Evolutionary conservation across 2,329 filamentous ascomycete genomes (phyloP).

Genomic region (Colletotrichum noveboracense): DNA sequence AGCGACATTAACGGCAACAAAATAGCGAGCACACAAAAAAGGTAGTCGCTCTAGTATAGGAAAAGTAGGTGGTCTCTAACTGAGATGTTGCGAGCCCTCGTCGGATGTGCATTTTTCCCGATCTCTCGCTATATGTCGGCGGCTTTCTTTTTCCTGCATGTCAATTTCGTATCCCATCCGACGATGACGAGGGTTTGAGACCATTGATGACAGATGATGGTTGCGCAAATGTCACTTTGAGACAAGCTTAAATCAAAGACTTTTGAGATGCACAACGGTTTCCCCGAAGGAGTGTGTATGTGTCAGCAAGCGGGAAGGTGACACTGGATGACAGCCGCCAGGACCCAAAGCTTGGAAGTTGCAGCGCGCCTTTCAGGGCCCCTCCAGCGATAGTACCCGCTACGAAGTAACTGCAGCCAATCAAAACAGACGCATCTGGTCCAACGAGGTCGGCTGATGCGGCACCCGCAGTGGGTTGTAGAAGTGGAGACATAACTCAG

Average conservation of each 20-base stretch:
- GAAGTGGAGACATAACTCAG: background rate
- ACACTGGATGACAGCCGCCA: constrained; percentile 13
- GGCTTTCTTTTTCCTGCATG: background rate
- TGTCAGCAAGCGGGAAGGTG: background rate
- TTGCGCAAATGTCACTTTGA: background rate
- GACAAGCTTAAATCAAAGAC: background rate
- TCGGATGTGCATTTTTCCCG: fast-evolving
- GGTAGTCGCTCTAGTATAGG: too few species aligned
- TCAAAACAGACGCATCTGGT: background rate
- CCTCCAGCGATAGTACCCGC: background rate
- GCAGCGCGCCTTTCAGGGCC: background rate
- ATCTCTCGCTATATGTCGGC: too few species aligned
- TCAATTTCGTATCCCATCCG: background rate
- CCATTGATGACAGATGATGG: background rate
- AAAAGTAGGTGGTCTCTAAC: fast-evolving
- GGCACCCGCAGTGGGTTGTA: background rate
- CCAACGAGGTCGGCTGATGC: constrained; percentile 6
- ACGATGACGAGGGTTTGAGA: background rate
- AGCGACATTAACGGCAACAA: too few species aligned
- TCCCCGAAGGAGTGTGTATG: background rate
- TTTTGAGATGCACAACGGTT: background rate
- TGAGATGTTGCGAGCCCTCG: background rate
- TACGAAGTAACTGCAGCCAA: background rate
- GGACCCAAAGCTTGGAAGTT: background rate
- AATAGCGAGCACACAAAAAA: too few species aligned